Conservation (phyloP, 345 rosid species). For the Eucalyptus melliodora region DNA sequence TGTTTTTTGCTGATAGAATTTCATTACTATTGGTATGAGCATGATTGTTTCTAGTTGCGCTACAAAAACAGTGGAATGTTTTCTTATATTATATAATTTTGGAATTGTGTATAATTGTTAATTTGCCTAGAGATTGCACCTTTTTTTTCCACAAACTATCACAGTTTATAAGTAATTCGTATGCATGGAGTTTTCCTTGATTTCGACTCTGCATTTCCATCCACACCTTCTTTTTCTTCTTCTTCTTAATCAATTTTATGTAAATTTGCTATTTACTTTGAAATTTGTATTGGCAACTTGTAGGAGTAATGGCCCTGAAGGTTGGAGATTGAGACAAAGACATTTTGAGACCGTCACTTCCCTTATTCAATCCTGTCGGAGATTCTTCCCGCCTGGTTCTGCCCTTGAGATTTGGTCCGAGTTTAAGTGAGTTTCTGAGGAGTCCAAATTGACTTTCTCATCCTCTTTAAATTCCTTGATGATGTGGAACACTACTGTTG, state of each 20-base stretch:
- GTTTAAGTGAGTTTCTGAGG: conserved; percentile 47
- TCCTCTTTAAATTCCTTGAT: neutral
- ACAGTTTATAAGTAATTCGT: neutral
- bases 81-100: neutral
- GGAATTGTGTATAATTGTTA: neutral
- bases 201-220: neutral
- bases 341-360: conserved; percentile 85
- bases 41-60: neutral
- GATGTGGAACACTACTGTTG: neutral
- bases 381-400: conserved; percentile 81
- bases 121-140: neutral
- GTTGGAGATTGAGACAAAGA: conserved; percentile 90
- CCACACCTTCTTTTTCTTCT: neutral
- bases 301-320: conserved; percentile 97
- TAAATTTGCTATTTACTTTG: neutral
- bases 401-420: conserved; percentile 95
- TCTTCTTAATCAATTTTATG: neutral
- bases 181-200: neutral
- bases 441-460: neutral
- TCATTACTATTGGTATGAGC: neutral
- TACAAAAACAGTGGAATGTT: neutral
- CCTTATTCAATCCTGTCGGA: conserved; percentile 78
- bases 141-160: neutral
- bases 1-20: neutral
- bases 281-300: neutral